These are phyloP conservation scores for Andrographis paniculata DNA, from an alignment of 305 asterid species.

Conservation along the genomic window DNA sequence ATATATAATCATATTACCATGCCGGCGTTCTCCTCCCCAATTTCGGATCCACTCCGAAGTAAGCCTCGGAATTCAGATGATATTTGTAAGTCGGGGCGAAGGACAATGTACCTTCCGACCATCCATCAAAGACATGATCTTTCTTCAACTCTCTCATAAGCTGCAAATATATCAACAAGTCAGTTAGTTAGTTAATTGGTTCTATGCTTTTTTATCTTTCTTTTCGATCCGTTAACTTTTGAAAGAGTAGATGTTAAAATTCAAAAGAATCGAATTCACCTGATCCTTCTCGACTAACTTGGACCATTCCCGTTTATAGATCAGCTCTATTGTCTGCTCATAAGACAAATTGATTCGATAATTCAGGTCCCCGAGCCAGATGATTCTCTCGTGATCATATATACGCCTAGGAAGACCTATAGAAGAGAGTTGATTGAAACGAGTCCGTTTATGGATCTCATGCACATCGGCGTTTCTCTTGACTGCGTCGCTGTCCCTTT, in stretches of 20 bases:
- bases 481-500: slow-evolving; percentile 55
- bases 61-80: slow-evolving; percentile 58
- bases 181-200: slow-evolving; percentile 5
- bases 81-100: slow-evolving; percentile 96
- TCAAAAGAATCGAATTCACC: slow-evolving; percentile 28
- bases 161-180: slow-evolving; percentile 40
- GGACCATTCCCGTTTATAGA: slow-evolving; percentile 61
- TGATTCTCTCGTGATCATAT: slow-evolving; percentile 83
- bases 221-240: background rate
- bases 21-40: slow-evolving; percentile 81
- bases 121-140: slow-evolving; percentile 87
- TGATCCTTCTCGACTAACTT: slow-evolving; percentile 59
- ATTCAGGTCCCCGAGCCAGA: slow-evolving; percentile 93
- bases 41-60: slow-evolving; percentile 62
- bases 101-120: slow-evolving; percentile 82
- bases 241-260: background rate
- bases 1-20: too few species aligned
- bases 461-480: slow-evolving; percentile 85
- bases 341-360: slow-evolving; percentile 78
- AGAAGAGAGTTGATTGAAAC: slow-evolving; percentile 43
- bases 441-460: slow-evolving; percentile 81
- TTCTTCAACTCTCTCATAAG: slow-evolving; percentile 69
- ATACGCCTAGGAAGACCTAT: slow-evolving; percentile 67
- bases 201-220: background rate
- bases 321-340: slow-evolving; percentile 55